Base-by-base conservation (phyloP, 768 basidiomycete species). In the Pisolithus orientalis region DNA sequence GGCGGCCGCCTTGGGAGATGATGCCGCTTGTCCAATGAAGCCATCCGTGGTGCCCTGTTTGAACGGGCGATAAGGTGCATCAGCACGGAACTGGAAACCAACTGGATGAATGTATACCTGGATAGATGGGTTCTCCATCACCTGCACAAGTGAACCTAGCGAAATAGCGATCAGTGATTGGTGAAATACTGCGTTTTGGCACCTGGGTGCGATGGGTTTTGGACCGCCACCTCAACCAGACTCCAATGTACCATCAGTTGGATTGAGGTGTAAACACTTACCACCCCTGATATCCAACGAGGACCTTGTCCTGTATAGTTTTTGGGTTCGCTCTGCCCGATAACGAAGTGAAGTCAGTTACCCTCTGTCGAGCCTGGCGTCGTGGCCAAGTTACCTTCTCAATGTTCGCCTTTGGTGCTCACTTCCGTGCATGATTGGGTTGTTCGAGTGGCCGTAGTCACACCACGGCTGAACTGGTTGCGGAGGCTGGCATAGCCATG, bases 271-370 rank as follows among this genome's bases (percentile, higher is more conserved):
- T 34, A 14, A 9, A 13, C 17, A 59, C 80, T 52, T 49, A 88
- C 90, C 90, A 92, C 65, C 89, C 90, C 69, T 92, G 90, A 65
- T 92, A 92, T 34, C 90, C 90, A 0, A 91, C 86, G 29, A 93
- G 68, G 59, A 90, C 82, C 62, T 92, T 93, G 70, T 89, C 80
- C 52, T 89, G 86, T 44, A 93, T 89, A 9, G 87, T 89, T 5
- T 76, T 77, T 25, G 90, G 80, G 62, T 87, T 76, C 9, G 85
- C 84, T 57, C 86, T 76, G 50, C 24, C n/a, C 25, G 39, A 21
- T 46, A 5, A 17, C 34, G 40, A 6, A 46, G 42, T 42, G 14
- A 56, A 56, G 40, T n/a, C 27, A 27, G 42, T 8, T n/a, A 9
- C 44, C n/a, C 31, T 29, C 24, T 24, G 16, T 14, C 38, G 29